Conservation (phyloP, 1,284 basidiomycete species). For the Pterulicium gracile region DNA sequence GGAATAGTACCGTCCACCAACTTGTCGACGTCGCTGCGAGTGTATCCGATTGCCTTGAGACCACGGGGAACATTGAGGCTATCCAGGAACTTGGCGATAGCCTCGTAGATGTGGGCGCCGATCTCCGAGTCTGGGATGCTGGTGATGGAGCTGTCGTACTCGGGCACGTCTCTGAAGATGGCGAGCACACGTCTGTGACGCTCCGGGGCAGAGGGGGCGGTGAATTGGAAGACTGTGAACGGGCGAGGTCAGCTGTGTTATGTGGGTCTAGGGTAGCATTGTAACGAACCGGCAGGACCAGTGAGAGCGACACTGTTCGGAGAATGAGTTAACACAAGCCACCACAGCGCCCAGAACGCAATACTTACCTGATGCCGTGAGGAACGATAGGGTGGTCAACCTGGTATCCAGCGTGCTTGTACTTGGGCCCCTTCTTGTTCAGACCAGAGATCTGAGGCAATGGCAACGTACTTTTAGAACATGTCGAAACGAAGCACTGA, state of each 20-base stretch:
- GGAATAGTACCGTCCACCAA: slow-evolving; percentile 84
- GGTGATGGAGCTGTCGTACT: slow-evolving; percentile 58
- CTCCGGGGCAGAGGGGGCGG: slow-evolving; percentile 82
- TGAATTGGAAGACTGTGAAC: slow-evolving; percentile 77
- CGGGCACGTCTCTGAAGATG: slow-evolving; percentile 65
- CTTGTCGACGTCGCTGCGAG: slow-evolving; percentile 45
- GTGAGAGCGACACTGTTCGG: slow-evolving; percentile 64
- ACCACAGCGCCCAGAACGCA: background rate
- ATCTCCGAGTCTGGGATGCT: slow-evolving; percentile 77
- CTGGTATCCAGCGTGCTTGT: slow-evolving; percentile 78
- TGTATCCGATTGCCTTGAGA: slow-evolving; percentile 75
- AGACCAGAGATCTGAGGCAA: slow-evolving; percentile 76
- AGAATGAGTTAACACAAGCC: slow-evolving; percentile 1
- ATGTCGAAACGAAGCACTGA: slow-evolving; percentile 5
- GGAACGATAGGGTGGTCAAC: slow-evolving; percentile 86
- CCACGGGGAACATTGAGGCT: slow-evolving; percentile 82
- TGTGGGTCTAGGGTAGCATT: background rate
- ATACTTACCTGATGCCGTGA: slow-evolving; percentile 67
- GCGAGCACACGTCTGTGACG: slow-evolving; percentile 85
- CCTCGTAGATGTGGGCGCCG: slow-evolving; percentile 76
- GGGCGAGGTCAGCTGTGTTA: background rate
- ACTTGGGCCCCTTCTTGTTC: slow-evolving; percentile 89
- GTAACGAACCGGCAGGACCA: slow-evolving; percentile 60
- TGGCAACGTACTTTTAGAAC: slow-evolving; percentile 5
- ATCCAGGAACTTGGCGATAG: slow-evolving; percentile 88